phyloP scores from a whole-genome alignment of 345 rosid species.

The Pistacia integerrima region DNA sequence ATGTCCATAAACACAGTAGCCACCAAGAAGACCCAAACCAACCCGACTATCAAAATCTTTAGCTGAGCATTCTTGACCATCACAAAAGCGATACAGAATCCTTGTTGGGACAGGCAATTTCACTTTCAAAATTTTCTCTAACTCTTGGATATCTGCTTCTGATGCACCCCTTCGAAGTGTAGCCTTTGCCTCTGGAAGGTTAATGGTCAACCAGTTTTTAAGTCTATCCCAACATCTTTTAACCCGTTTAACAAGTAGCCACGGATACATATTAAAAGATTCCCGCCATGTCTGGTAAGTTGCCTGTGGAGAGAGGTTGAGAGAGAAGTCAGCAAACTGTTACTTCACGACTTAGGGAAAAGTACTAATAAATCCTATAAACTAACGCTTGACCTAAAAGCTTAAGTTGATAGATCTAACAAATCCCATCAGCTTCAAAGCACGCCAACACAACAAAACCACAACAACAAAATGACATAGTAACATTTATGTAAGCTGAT shows the following conservation, averaged over 20 bases:
- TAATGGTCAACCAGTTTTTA: constrained; percentile 54
- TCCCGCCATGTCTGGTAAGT: constrained; percentile 74
- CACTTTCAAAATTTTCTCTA: constrained; percentile 54
- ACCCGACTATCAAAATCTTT: not conserved
- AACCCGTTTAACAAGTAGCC: constrained; percentile 76
- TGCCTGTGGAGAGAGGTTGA: constrained; percentile 32
- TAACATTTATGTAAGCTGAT: too few species aligned
- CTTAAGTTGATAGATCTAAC: not conserved
- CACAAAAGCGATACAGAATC: constrained; percentile 76
- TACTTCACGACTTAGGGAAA: not conserved
- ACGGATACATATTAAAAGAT: constrained; percentile 76
- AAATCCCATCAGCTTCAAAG: not conserved
- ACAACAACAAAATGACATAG: too few species aligned
- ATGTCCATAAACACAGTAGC: constrained; percentile 53
- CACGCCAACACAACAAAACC: not conserved
- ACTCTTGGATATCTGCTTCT: constrained; percentile 57
- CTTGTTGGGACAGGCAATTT: constrained; percentile 80
- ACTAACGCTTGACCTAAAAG: not conserved
- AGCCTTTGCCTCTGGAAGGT: constrained; percentile 72
- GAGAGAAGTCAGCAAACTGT: not conserved
- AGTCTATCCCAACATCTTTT: constrained; percentile 78
- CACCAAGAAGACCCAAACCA: constrained; percentile 77
- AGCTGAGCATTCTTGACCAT: constrained; percentile 60
- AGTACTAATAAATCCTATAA: too few species aligned
- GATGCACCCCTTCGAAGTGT: constrained; percentile 79